Conservation (phyloP, 1,284 basidiomycete species). For the Malassezia dermatis region DNA sequence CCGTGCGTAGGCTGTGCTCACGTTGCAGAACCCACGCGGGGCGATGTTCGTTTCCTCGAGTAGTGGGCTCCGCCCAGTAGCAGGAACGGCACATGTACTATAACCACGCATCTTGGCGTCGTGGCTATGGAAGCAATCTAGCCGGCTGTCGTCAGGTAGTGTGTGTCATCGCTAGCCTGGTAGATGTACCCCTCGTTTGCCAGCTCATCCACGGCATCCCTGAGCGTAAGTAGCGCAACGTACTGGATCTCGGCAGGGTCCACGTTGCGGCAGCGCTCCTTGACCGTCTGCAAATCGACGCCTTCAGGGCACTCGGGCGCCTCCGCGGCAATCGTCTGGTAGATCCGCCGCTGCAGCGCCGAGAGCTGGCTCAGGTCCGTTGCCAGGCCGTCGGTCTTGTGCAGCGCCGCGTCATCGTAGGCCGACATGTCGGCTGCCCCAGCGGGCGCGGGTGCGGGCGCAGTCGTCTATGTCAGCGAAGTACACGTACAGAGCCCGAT, state of each 20-base stretch:
- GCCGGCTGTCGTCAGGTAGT: slow-evolving; percentile 33
- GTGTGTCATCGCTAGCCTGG: slow-evolving; percentile 35
- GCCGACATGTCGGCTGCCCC: slow-evolving; percentile 1
- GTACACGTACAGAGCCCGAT: slow-evolving; percentile 5
- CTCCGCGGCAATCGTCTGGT: slow-evolving; percentile 24
- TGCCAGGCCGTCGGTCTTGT: slow-evolving; percentile 17
- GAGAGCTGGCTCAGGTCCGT: slow-evolving; percentile 23
- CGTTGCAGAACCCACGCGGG: slow-evolving; percentile 30
- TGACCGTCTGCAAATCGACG: slow-evolving; percentile 25
- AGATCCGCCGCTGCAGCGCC: slow-evolving; percentile 24
- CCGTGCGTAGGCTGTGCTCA: slow-evolving; percentile 26
- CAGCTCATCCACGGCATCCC: slow-evolving; percentile 31
- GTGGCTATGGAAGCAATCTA: not conserved
- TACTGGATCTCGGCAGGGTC: slow-evolving; percentile 20
- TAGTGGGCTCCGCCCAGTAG: not conserved
- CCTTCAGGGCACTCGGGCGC: slow-evolving; percentile 29
- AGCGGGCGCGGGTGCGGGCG: not conserved
- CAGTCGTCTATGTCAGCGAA: slow-evolving; percentile 17
- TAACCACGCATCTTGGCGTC: not conserved
- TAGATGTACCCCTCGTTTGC: slow-evolving; percentile 35
- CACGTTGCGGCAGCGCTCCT: slow-evolving; percentile 21
- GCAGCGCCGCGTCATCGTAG: slow-evolving; percentile 23
- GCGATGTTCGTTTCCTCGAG: slow-evolving; percentile 37
- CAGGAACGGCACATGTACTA: not conserved
- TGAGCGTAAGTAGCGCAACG: slow-evolving; percentile 13